A percentile compares a stretch with the other conserved stretches of the same genome.
These are phyloP conservation scores for Hanseniaspora singularis DNA, from an alignment of 805 yeast genomes.

Conservation along the genomic window DNA sequence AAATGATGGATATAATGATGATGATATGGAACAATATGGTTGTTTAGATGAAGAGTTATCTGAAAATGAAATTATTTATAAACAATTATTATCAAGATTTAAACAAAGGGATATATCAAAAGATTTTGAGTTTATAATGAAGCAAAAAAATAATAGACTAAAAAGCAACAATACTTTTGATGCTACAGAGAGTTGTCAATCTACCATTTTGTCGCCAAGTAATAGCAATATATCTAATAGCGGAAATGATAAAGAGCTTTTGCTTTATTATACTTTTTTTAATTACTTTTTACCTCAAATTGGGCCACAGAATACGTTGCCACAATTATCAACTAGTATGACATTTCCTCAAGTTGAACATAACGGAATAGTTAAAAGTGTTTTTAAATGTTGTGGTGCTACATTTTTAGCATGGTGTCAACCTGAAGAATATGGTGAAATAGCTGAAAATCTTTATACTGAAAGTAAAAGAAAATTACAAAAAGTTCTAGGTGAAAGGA, in stretches of 20 bases:
- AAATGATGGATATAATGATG: too few species aligned
- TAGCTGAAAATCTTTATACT: conserved; percentile 19
- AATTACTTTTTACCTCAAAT: conserved; percentile 20
- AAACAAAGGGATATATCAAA: conserved; percentile 14
- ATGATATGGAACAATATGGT: conserved; percentile 1
- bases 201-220: too few species aligned
- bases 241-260: conserved; percentile 18
- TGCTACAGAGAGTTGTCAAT: too few species aligned
- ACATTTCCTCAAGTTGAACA: conserved; percentile 20
- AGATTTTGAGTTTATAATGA: conserved; percentile 15
- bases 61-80: conserved; percentile 8
- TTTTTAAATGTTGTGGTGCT: conserved; percentile 21
- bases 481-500: conserved; percentile 9
- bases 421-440: conserved; percentile 17
- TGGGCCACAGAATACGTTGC: conserved; percentile 21
- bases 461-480: conserved; percentile 16
- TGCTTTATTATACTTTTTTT: conserved; percentile 19
- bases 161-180: too few species aligned
- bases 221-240: too few species aligned
- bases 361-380: conserved; percentile 18
- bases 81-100: conserved; percentile 9
- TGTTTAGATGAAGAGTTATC: conserved; percentile 13
- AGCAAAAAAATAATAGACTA: conserved; percentile 11
- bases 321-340: conserved; percentile 19
- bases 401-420: conserved; percentile 22